A percentile compares a stretch with the other conserved stretches of the same genome.
phyloP scores from a whole-genome alignment of 441 rosid species.

The Gossypium lobatum region DNA sequence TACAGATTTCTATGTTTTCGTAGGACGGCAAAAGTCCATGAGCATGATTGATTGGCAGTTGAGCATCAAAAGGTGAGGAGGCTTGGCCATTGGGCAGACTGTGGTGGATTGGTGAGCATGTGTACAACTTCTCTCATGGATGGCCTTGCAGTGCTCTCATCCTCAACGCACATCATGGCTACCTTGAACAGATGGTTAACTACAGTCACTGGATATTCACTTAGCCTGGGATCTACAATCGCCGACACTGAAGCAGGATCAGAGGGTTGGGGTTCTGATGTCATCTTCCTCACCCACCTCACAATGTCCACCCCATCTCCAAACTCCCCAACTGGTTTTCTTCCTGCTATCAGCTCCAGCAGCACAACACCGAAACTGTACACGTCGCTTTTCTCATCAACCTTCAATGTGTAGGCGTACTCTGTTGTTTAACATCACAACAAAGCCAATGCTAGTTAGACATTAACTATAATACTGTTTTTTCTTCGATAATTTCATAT shows the following conservation, averaged over 20 bases:
- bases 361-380: constrained; percentile 85
- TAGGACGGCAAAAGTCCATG: neutral
- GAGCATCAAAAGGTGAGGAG: constrained; percentile 29
- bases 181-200: constrained; percentile 65
- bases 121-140: constrained; percentile 90
- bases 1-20: neutral
- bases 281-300: constrained; percentile 71
- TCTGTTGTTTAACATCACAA: constrained; percentile 33
- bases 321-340: constrained; percentile 81
- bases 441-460: neutral
- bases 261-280: constrained; percentile 59
- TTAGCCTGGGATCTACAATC: constrained; percentile 55
- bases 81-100: constrained; percentile 27
- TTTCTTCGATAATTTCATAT: no score
- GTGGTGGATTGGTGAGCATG: constrained; percentile 59
- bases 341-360: constrained; percentile 73
- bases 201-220: constrained; percentile 42
- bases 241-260: constrained; percentile 56
- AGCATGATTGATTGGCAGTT: neutral
- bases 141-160: constrained; percentile 58
- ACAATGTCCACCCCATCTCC: constrained; percentile 94
- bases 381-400: constrained; percentile 89
- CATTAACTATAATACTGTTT: no score
- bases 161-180: constrained; percentile 73
- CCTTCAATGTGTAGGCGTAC: constrained; percentile 81